Base-by-base conservation (phyloP, 768 basidiomycete genomes). In the Tylopilus intermedius region DNA sequence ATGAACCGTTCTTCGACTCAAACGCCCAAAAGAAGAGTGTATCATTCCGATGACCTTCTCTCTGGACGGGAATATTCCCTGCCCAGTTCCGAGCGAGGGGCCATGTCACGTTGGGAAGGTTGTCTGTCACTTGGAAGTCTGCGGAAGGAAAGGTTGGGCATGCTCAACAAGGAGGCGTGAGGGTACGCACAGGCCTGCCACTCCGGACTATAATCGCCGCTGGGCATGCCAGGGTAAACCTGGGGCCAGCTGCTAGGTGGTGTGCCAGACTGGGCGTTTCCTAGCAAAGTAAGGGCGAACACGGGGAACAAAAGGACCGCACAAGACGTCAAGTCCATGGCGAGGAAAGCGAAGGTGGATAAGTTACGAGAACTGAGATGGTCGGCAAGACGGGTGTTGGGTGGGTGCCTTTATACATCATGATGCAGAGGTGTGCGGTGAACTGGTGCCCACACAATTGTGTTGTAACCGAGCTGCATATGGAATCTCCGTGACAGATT, bases 21-120 rank as follows among this genome's bases (percentile, higher is more conserved):
- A 82, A 80, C 14, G 76, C 83, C 70, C 78, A 75, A 64, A 86
- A 86, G 69, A 84, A 86, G 14, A 86, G 70, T 0, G 83, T 85
- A 54, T 85, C 69, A 48, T 86, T 84, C 0, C 81, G 81, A 63
- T 84, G 84, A 26, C 75, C 76, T 8, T 69, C 66, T 45, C 84
- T 76, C 55, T 81, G 73, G 3, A 86, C 83, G 27, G 77, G 76
- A 48, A 86, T 73, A 52, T 84, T 86, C 49, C 84, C 84, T 1
- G 84, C 83, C 60, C 73, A 86, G 60, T 73, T 79, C n/a, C 75
- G 76, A 29, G 74, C 69, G 8, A 73, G 61, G 40, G 69, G 60
- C 62, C 81, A 83, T 0, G 81, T 80, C n/a, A 85, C 70, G 58
- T 84, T 84, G 10, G 84, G 84, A 13, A 86, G 74, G 30, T 62